A percentile compares a stretch with the other conserved stretches of the same genome.
Evolutionary conservation across 345 rosid genomes (phyloP).

Genomic region (Brassica rapa): DNA sequence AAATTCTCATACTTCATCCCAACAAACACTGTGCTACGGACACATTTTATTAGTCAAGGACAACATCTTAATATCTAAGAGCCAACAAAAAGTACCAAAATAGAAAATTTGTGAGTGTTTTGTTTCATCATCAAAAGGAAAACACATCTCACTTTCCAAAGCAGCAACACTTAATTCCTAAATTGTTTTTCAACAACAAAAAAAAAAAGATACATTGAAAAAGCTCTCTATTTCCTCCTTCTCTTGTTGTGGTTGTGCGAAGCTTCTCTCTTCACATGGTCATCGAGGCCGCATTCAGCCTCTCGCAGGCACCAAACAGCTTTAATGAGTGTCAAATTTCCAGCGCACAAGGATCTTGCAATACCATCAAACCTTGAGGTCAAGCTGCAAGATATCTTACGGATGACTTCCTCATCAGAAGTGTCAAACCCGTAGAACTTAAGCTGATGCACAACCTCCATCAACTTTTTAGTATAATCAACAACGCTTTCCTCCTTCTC

Average conservation of each 20-base stretch:
- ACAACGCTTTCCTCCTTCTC: not conserved
- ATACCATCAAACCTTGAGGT: not conserved
- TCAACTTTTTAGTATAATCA: not conserved
- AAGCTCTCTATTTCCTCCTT: not conserved
- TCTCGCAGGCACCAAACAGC: not conserved
- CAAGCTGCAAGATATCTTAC: not conserved
- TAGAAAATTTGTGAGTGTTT: not conserved
- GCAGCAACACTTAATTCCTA: not conserved
- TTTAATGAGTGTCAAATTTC: not conserved
- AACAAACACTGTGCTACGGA: not conserved
- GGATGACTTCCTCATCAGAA: not conserved
- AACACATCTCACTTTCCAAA: not conserved
- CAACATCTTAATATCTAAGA: not conserved
- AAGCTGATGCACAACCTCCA: not conserved
- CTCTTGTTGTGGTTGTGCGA: not conserved
- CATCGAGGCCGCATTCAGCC: not conserved
- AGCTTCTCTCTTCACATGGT: not conserved
- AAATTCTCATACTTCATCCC: too few species aligned
- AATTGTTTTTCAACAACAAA: not conserved
- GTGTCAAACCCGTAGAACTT: not conserved
- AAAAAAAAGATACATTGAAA: not conserved
- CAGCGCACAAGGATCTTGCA: not conserved
- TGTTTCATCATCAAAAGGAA: not conserved
- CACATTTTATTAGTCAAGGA: not conserved
- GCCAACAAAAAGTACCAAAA: not conserved